Evolutionary conservation across 1,139 yeast species (phyloP).

Genomic region (Kluyveromyces sp.): DNA sequence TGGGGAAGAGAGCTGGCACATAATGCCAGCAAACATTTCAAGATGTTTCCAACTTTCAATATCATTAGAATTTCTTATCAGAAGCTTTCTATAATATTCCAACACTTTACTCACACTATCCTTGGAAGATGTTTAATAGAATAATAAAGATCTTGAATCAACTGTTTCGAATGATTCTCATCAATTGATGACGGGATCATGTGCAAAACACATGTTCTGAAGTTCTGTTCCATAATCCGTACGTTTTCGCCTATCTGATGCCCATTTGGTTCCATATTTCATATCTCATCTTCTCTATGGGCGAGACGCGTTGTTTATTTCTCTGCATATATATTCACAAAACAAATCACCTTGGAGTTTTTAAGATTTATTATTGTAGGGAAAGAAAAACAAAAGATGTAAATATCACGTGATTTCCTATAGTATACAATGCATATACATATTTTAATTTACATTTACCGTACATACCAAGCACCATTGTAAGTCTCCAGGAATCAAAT

Average conservation of each 20-base stretch:
- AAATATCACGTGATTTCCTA: too few relatives aligned
- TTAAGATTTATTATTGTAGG: too few relatives aligned
- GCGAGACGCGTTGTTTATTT: too few relatives aligned
- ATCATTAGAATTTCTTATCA: background rate
- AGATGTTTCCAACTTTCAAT: background rate
- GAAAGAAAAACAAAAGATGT: too few relatives aligned
- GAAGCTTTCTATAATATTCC: background rate
- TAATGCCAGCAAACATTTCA: slow-evolving; percentile 1
- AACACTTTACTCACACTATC: slow-evolving; percentile 2
- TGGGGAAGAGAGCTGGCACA: slow-evolving; percentile 1
- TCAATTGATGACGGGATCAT: background rate
- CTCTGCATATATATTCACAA: too few relatives aligned
- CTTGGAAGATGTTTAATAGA: slow-evolving; percentile 1
- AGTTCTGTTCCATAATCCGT: background rate
- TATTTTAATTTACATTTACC: background rate
- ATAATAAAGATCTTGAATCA: slow-evolving; percentile 3
- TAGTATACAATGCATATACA: background rate
- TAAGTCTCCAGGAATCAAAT: background rate
- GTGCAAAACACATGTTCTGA: slow-evolving; percentile 2
- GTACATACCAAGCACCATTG: too few relatives aligned
- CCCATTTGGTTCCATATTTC: too few relatives aligned
- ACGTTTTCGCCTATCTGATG: too few relatives aligned
- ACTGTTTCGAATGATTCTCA: background rate
- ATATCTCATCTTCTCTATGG: too few relatives aligned
- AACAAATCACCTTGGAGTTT: too few relatives aligned